Conservation (phyloP, 2,329 filamentous ascomycete species). For the Pyricularia grisea region DNA sequence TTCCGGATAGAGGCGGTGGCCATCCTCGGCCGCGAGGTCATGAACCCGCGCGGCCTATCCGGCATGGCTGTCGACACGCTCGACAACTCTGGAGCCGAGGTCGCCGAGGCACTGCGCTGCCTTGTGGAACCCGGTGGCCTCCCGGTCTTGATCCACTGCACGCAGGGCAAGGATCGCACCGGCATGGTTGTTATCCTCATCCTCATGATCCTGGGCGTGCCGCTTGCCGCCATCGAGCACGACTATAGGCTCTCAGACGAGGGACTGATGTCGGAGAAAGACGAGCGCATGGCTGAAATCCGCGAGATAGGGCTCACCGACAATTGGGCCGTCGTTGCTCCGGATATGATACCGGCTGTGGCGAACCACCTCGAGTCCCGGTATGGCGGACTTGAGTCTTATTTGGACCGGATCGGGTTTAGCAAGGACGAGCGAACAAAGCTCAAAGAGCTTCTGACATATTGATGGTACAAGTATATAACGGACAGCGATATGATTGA, state of each 20-base stretch:
- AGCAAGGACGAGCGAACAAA: constrained; percentile 27
- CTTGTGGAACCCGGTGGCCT: constrained; percentile 24
- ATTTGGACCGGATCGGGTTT: constrained; percentile 57
- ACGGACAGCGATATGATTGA: neutral
- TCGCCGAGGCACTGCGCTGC: constrained; percentile 28
- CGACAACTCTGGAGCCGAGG: constrained; percentile 54
- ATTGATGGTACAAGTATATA: constrained; percentile 17
- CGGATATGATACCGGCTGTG: constrained; percentile 53
- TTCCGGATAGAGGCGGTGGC: constrained; percentile 60
- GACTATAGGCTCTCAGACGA: constrained; percentile 64
- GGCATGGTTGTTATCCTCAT: constrained; percentile 62
- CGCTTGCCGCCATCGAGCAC: constrained; percentile 48
- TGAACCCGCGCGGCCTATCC: constrained; percentile 62
- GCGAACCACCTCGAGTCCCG: constrained; percentile 44
- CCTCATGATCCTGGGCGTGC: constrained; percentile 53
- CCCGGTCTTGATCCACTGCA: constrained; percentile 71
- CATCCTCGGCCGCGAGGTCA: constrained; percentile 60
- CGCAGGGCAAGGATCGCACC: constrained; percentile 80
- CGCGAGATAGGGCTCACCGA: constrained; percentile 59
- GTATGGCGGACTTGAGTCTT: constrained; percentile 59
- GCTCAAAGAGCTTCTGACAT: constrained; percentile 32
- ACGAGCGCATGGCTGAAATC: constrained; percentile 59
- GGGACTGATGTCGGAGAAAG: constrained; percentile 49
- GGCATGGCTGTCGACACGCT: constrained; percentile 63
- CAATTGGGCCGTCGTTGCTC: constrained; percentile 61